phyloP scores from a whole-genome alignment of 495 filamentous ascomycete species.

The Xylaria curta region DNA sequence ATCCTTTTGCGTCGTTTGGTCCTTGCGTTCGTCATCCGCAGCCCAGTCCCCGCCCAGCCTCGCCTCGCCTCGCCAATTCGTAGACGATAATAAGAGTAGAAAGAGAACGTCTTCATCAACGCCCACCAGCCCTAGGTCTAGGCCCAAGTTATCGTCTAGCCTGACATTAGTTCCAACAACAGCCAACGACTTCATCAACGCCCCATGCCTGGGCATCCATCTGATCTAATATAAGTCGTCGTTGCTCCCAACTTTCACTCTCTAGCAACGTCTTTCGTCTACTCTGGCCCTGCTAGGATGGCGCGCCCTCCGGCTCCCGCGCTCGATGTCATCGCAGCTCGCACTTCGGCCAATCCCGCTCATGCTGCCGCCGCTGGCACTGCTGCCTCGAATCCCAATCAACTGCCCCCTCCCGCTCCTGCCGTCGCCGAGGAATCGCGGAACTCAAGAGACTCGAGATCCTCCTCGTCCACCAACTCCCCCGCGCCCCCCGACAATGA shows the following conservation, averaged over 20 bases:
- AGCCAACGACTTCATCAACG: not conserved
- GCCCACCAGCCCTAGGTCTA: not conserved
- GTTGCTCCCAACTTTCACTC: not conserved
- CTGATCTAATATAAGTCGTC: conserved; percentile 1
- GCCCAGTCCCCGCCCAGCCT: not conserved
- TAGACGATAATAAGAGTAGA: not conserved
- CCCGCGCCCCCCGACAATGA: conserved; percentile 79
- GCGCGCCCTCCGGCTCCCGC: conserved; percentile 41
- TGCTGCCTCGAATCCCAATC: conserved; percentile 4
- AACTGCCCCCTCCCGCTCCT: conserved; percentile 15
- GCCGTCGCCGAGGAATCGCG: conserved; percentile 26
- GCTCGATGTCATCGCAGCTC: conserved; percentile 54
- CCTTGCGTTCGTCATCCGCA: not conserved
- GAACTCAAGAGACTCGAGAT: conserved; percentile 43
- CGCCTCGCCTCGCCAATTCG: conserved; percentile 4
- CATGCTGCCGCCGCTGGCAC: conserved; percentile 20
- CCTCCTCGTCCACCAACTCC: conserved; percentile 81
- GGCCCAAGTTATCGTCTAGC: not conserved
- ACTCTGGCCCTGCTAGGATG: conserved; percentile 11
- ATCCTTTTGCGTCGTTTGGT: not conserved
- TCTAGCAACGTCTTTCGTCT: not conserved
- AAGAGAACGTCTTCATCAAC: not conserved
- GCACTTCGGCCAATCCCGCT: conserved; percentile 28
- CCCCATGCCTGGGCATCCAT: conserved; percentile 7
- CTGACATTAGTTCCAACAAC: not conserved